A percentile compares a stretch with the other conserved stretches of the same genome.
Conservation (phyloP, 768 basidiomycete genomes). For the Kondoa malvinella region DNA sequence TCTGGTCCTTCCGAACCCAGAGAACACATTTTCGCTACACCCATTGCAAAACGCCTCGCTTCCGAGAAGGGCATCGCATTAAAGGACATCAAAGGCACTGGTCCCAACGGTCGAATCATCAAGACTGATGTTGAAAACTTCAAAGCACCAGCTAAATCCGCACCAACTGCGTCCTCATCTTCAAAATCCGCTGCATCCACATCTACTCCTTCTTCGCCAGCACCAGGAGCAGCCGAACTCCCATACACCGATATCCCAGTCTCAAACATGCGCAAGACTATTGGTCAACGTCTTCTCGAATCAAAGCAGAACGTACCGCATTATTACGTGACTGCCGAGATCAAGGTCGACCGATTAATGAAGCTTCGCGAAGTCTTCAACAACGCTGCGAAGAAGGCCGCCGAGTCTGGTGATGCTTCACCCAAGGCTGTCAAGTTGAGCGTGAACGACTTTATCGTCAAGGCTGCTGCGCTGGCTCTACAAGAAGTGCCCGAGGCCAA, state of each 20-base stretch:
- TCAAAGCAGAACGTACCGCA: conserved; percentile 91
- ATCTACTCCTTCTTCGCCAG: conserved; percentile 33
- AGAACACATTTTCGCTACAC: conserved; percentile 81
- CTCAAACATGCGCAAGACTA: conserved; percentile 84
- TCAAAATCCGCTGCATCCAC: conserved; percentile 39
- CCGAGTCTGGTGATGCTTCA: conserved; percentile 45
- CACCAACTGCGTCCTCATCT: conserved; percentile 32
- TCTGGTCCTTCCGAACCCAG: conserved; percentile 35
- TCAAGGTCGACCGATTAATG: conserved; percentile 88
- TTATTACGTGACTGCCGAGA: conserved; percentile 85
- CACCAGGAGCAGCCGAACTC: conserved; percentile 31
- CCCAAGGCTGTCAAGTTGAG: conserved; percentile 53
- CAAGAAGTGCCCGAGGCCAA: conserved; percentile 94
- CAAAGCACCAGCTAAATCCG: conserved; percentile 38
- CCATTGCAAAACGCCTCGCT: conserved; percentile 92
- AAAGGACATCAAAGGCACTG: conserved; percentile 73
- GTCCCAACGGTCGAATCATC: conserved; percentile 83
- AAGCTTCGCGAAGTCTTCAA: conserved; percentile 95
- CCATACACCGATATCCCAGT: conserved; percentile 71
- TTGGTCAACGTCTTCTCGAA: conserved; percentile 74
- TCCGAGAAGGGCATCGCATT: conserved; percentile 84
- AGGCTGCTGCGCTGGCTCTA: conserved; percentile 77
- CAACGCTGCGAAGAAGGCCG: conserved; percentile 43
- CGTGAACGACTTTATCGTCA: conserved; percentile 96
- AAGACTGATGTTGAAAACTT: conserved; percentile 88